A percentile compares a stretch with the other conserved stretches of the same genome.
Conservation (phyloP, 352 stramenopile genomes). For the Blastocystis hominis region DNA sequence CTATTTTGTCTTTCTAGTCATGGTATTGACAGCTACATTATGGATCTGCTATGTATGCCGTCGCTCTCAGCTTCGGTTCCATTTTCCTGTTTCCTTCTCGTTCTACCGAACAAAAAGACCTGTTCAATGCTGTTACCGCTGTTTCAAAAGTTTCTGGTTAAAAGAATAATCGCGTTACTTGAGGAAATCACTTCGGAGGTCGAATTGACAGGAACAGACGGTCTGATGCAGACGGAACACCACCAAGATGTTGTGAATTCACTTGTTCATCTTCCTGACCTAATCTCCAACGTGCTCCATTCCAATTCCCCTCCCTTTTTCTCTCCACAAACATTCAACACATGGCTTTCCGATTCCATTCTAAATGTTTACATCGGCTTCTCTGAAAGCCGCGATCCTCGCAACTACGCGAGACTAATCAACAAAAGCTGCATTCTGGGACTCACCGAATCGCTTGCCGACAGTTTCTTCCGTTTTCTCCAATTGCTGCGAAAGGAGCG, state of each 20-base stretch:
- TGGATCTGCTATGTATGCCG: neutral
- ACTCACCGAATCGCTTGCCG: neutral
- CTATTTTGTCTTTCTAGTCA: neutral
- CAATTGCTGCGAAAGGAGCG: neutral
- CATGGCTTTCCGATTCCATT: neutral
- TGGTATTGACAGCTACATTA: neutral
- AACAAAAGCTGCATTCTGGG: neutral
- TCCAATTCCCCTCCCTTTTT: neutral
- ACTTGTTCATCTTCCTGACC: neutral
- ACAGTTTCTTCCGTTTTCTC: neutral
- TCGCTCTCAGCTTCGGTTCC: neutral
- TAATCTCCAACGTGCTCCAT: slow-evolving; percentile 7
- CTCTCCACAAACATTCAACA: neutral
- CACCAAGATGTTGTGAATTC: neutral
- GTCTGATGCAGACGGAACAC: neutral
- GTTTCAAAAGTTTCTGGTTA: neutral
- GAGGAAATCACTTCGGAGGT: neutral
- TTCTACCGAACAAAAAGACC: neutral
- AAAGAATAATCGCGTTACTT: neutral
- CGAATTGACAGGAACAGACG: neutral
- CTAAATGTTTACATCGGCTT: slow-evolving; percentile 1
- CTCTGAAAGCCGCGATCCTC: neutral
- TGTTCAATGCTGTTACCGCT: neutral
- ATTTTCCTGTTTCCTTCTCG: slow-evolving; percentile 15
- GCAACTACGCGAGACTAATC: neutral